Conservation (phyloP, 192 early-diverging fungal genomes). For the Ambispora gerdemannii region DNA sequence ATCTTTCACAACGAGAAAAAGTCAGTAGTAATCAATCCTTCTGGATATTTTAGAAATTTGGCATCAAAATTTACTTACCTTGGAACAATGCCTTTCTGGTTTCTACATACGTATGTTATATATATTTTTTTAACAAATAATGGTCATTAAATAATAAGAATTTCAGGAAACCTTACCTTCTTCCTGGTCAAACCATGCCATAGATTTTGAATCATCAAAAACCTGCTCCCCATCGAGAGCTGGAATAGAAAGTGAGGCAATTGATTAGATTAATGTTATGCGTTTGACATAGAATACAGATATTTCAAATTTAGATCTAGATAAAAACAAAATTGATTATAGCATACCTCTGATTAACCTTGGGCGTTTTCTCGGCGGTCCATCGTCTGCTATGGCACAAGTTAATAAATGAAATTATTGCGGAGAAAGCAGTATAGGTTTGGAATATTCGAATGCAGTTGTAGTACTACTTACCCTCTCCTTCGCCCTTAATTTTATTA, state of each 20-base stretch:
- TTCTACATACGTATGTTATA: constrained; percentile 10
- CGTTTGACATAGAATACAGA: constrained; percentile 11
- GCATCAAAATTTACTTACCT: constrained; percentile 13
- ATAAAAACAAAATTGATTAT: constrained; percentile 10
- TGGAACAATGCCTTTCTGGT: background rate
- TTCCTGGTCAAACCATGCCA: background rate
- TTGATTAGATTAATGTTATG: background rate
- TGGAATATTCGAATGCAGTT: constrained; percentile 8
- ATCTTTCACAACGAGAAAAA: background rate
- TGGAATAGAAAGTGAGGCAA: background rate
- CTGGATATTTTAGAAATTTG: constrained; percentile 8
- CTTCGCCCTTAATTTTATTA: background rate
- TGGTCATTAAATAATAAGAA: constrained; percentile 5
- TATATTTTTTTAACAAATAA: constrained; percentile 21
- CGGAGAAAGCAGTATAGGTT: constrained; percentile 3
- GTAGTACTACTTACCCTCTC: background rate
- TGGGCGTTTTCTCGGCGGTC: constrained; percentile 12
- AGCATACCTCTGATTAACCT: constrained; percentile 9
- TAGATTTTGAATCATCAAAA: background rate
- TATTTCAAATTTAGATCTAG: constrained; percentile 5
- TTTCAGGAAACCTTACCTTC: constrained; percentile 9
- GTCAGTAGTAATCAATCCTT: constrained; percentile 6
- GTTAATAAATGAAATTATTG: constrained; percentile 18
- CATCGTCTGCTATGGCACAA: constrained; percentile 10
- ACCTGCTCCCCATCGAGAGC: background rate